A percentile compares a stretch with the other conserved stretches of the same genome.
Evolutionary conservation across 768 basidiomycete species (phyloP).

Genomic region (Hemileccinum impolitum): DNA sequence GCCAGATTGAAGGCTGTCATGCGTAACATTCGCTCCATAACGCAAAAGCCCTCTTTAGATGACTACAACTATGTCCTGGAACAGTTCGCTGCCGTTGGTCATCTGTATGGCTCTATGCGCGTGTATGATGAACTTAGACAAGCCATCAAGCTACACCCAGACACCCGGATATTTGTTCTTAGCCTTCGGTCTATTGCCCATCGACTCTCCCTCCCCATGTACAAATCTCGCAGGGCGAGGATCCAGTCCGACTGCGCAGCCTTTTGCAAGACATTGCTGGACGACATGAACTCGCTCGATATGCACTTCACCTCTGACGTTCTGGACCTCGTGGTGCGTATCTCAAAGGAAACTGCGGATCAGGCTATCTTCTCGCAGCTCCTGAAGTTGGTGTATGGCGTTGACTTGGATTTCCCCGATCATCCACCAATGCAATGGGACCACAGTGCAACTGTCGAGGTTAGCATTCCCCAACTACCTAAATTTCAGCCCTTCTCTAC

Average conservation of each 20-base stretch:
- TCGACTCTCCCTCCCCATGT: constrained; percentile 59
- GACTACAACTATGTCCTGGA: constrained; percentile 76
- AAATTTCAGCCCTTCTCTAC: constrained; percentile 54
- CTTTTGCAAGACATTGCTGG: constrained; percentile 49
- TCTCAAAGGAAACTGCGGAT: constrained; percentile 63
- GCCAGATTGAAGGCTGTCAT: constrained; percentile 64
- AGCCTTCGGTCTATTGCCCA: constrained; percentile 69
- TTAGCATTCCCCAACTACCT: constrained; percentile 10
- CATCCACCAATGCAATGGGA: constrained; percentile 41
- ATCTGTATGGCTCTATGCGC: constrained; percentile 54
- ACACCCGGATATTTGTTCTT: constrained; percentile 55
- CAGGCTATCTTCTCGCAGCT: constrained; percentile 53
- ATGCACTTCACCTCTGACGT: constrained; percentile 55
- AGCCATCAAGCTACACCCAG: constrained; percentile 42
- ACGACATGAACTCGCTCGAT: constrained; percentile 50
- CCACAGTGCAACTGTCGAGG: constrained; percentile 1
- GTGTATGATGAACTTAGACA: constrained; percentile 58
- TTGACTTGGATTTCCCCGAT: constrained; percentile 76
- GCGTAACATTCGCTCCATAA: constrained; percentile 58
- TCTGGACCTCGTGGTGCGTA: constrained; percentile 64
- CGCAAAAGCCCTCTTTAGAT: constrained; percentile 42
- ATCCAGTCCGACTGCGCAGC: constrained; percentile 43
- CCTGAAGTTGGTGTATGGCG: constrained; percentile 67
- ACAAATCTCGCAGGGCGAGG: constrained; percentile 31
- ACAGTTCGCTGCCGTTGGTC: constrained; percentile 76